Evolutionary conservation across 1,284 basidiomycete species (phyloP), one percentile per base, ranked within the genome.

Genomic region (Hemileia vastatrix): DNA sequence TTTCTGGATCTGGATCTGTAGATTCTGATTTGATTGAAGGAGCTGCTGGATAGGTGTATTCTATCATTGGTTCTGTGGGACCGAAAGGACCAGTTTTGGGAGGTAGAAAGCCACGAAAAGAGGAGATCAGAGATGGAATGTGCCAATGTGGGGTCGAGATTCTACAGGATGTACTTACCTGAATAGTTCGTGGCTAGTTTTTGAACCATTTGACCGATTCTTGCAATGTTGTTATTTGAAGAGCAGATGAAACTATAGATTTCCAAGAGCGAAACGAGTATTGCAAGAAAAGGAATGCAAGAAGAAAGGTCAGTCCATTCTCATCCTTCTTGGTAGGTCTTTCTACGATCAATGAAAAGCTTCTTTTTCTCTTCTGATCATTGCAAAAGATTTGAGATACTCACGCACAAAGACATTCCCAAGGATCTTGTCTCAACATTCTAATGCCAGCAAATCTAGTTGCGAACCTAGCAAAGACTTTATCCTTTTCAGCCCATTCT

Each of bases 181-280:
- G 44, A 68, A 67, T 1, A 65, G 40, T 11, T 63, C 55, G 36
- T 67, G 70, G 8, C n/a, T n/a, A 72, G 47, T 19, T 66, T 64
- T 27, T 86, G 86, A 36, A 95, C 84, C 84, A 95, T 90, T 64
- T 87, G 87, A 3, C 88, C 87, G 71, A 95, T 96, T 1, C 92
- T 85, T 1, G 83, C 77, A 54, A 96, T 97, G 70, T 98, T 94
- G 76, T 98, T 98, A 73, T 97, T 97, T 1, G 91, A 90, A n/a
- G 91, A 95, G 72, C 94, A 98, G 67, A 98, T 96, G 78, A 98
- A 98, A 8, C 91, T 94, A 66, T 1, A 18, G 18, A 13, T 54
- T n/a, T 44, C 48, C 21, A 0, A 18, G 5, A 3, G 33, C 6
- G 32, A 50, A 51, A 53, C 36, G n/a, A n/a, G n/a, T n/a, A n/a